A percentile compares a stretch with the other conserved stretches of the same genome.
phyloP scores from a whole-genome alignment of 2,329 filamentous ascomycete species.

The Chaetomium olivaceum region DNA sequence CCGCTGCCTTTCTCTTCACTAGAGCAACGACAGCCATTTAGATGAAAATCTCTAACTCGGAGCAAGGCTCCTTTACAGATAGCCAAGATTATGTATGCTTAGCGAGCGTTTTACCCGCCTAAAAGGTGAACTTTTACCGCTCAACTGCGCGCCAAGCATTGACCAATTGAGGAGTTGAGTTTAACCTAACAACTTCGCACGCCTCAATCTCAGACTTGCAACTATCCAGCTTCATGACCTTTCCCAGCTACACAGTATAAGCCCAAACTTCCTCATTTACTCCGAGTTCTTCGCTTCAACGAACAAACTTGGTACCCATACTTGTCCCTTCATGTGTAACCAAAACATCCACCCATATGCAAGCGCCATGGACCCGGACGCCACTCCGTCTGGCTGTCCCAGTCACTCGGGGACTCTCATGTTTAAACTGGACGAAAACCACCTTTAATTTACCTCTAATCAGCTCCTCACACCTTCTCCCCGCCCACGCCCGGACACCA shows the following conservation, averaged over 20 bases:
- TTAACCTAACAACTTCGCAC: not conserved
- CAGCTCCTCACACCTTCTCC: not conserved
- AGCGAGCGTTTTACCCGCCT: not conserved
- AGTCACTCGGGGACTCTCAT: not conserved
- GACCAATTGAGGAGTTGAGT: not conserved
- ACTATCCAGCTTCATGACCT: not conserved
- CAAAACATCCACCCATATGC: slow-evolving; percentile 10
- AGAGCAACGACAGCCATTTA: too few species aligned
- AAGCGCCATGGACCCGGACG: slow-evolving; percentile 16
- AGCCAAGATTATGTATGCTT: not conserved
- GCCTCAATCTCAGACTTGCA: not conserved
- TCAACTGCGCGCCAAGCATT: not conserved
- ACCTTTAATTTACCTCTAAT: not conserved
- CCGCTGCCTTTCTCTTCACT: not conserved
- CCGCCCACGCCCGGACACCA: not conserved
- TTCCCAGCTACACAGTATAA: too few species aligned
- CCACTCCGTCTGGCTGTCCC: slow-evolving; percentile 15
- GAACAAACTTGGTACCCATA: not conserved
- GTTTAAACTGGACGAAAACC: not conserved
- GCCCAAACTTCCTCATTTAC: not conserved
- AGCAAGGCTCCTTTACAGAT: not conserved
- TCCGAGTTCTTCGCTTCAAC: not conserved
- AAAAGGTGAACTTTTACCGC: not conserved
- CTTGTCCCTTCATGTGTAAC: not conserved
- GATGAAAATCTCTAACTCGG: too few species aligned